phyloP scores from a whole-genome alignment of 108 stramenopile species.

The Hondaea fermentalgiana region DNA sequence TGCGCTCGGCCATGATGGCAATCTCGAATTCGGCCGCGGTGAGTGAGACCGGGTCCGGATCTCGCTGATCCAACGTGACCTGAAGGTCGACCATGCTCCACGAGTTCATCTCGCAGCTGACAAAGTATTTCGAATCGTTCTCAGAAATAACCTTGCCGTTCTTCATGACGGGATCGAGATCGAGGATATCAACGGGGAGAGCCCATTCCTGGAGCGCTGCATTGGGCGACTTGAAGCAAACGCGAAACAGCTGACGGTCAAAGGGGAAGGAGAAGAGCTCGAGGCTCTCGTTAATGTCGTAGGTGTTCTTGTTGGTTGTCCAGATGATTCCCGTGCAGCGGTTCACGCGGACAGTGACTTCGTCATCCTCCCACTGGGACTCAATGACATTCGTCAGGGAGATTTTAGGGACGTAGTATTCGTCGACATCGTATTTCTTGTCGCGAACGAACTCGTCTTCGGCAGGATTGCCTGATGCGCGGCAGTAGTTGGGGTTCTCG shows the following conservation, averaged over 20 bases:
- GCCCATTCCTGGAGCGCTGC: neutral
- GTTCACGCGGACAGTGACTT: neutral
- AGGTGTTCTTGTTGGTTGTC: neutral
- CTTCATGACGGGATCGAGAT: neutral
- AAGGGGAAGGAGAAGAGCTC: constrained; percentile 8
- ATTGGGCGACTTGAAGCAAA: constrained; percentile 5
- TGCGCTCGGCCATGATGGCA: neutral
- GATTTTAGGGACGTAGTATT: neutral
- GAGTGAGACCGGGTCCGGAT: neutral
- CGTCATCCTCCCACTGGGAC: neutral
- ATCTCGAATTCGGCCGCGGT: neutral
- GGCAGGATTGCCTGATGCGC: neutral
- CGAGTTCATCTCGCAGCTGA: constrained; percentile 1
- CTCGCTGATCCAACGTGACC: neutral
- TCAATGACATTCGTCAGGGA: neutral
- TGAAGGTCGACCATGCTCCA: neutral
- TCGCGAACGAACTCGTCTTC: neutral
- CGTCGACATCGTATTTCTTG: neutral
- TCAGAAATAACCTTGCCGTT: neutral
- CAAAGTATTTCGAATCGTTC: neutral
- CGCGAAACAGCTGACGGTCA: neutral
- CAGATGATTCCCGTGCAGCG: neutral
- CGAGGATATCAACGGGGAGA: neutral
- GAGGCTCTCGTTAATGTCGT: neutral
- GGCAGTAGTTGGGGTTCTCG: neutral